phyloP scores from a whole-genome alignment of 2,329 filamentous ascomycete genomes.

The Botrytis fabae region DNA sequence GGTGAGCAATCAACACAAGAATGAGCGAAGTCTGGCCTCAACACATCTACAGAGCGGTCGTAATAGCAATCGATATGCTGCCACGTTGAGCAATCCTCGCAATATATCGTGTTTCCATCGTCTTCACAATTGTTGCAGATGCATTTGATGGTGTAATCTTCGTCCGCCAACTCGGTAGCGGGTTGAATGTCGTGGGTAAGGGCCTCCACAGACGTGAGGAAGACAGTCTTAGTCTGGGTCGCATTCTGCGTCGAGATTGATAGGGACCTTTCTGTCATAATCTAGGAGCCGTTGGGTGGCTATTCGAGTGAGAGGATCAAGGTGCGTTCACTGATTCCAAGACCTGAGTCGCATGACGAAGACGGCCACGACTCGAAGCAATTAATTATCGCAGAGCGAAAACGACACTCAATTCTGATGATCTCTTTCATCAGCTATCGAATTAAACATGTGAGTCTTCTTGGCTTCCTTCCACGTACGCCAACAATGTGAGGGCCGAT shows the following conservation, averaged over 20 bases:
- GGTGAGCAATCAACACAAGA: conserved; percentile 88
- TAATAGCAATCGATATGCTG: conserved; percentile 99
- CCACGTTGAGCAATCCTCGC: conserved; percentile 95
- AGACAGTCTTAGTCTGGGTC: conserved; percentile 37
- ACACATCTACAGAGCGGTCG: conserved; percentile 67
- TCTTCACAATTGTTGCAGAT: conserved; percentile 92
- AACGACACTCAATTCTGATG: conserved; percentile 28
- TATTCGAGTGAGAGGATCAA: conserved; percentile 38
- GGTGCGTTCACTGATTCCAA: conserved; percentile 41
- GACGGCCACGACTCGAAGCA: conserved; percentile 40
- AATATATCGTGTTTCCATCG: conserved; percentile 96
- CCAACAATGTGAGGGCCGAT: conserved; percentile 16
- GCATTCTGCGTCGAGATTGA: conserved; percentile 42
- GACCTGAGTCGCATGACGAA: conserved; percentile 44
- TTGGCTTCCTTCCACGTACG: conserved; percentile 14
- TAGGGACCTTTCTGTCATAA: conserved; percentile 44
- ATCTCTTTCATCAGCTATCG: conserved; percentile 37
- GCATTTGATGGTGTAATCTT: conserved; percentile 96
- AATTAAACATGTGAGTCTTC: conserved; percentile 16
- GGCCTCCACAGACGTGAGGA: conserved; percentile 28
- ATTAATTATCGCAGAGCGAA: conserved; percentile 37
- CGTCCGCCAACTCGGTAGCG: conserved; percentile 55
- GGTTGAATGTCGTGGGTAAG: conserved; percentile 36
- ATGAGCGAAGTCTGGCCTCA: conserved; percentile 73
- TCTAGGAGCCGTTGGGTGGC: conserved; percentile 42